Base-by-base conservation (phyloP, 306 rosid genomes). In the Albizia julibrissin region DNA sequence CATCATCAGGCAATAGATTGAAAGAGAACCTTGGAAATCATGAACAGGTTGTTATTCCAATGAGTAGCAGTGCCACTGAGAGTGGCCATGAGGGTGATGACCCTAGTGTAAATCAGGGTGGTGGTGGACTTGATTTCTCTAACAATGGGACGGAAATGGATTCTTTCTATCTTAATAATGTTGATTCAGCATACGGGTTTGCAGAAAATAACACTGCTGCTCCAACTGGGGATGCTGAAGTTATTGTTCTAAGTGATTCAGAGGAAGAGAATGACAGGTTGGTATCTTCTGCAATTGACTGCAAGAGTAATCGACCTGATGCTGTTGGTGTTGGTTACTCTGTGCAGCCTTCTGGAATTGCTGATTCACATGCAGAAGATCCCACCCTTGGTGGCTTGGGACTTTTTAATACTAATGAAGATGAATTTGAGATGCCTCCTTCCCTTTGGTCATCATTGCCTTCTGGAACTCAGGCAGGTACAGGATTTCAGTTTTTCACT, bases 61-160 rank as follows among this genome's bases (percentile, higher is more conserved):
- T 93, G 99, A 92, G 96, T 89, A 95, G 99, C 88, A 93, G 97
- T 84, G 93, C 90, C 85, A 89, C 98, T 7, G 98, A 87, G 82
- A 95, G 96, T 85, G 92, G 97, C 47, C 81, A 86, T 85, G 97
- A 92, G 85, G 97, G 93, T 80, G 99, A 95, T 73, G 99, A 95
- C 88, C 91, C 87, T 8, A 95, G 99, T 26, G 94, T 95, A 74
- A 95, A 93, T 85, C 98, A 95, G 83, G 95, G 89, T 62, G 96
- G 87, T 52, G 91, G 87, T 77, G 90, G 86, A 72, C 82, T 88
- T 82, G 98, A 92, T 80, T 88, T 86, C 84, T 85, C 90, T 71
- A 87, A 79, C 87, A 92, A 91, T 85, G 99, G 90, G 81, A 79
- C 91, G 71, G 99, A 95, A 88, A 88, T 85, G 91, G 90, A 92